Base-by-base conservation (phyloP, 495 filamentous ascomycete species). In the Sporormia fimetaria region DNA sequence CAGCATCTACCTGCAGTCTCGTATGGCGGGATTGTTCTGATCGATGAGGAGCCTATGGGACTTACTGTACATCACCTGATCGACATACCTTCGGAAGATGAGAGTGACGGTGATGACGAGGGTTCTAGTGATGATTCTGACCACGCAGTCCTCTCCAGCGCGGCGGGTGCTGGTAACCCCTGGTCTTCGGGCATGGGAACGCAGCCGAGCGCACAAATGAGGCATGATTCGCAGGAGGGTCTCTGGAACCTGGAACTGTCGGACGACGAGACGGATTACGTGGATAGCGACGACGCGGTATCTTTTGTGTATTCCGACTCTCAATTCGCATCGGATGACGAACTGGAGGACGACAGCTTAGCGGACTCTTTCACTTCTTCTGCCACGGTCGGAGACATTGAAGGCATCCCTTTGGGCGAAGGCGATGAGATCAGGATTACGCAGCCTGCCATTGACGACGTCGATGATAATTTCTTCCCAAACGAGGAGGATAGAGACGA, bases 41-140 rank as follows among this genome's bases (percentile, higher is more conserved):
- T 94, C 5, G 85, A 95, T 57, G 75, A 80, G 37, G 73, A 79
- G 47, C 74, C 80, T 1, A 90, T 83, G 55, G 88, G 87, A 6
- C 84, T 95, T 79, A 94, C 81, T 12, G 88, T 95, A 2, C 88
- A 96, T 49, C 88, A 96, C 57, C 83, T 96, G 76, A 69, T 96
- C 1, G 88, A 96, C 49, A 74, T 80, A 11, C 81, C 81, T 3
- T 81, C 79, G 20, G 71, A 75, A 27, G 59, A 65, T 12, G 49
- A 52, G 4, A 47, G 35, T 29, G 49, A 54, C 22, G 21, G 45
- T 24, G 40, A 28, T 18, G 37, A 50, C 17, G 54, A 54, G 15
- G 25, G 5, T 10, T 18, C 29, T 23, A 33, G 29, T 21, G 44
- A 32, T 6, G 28, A 29, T 37, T 53, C 40, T 31, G 41, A 40